Conservation (phyloP, 192 early-diverging fungal species). For the Rhizophagus clarus region DNA sequence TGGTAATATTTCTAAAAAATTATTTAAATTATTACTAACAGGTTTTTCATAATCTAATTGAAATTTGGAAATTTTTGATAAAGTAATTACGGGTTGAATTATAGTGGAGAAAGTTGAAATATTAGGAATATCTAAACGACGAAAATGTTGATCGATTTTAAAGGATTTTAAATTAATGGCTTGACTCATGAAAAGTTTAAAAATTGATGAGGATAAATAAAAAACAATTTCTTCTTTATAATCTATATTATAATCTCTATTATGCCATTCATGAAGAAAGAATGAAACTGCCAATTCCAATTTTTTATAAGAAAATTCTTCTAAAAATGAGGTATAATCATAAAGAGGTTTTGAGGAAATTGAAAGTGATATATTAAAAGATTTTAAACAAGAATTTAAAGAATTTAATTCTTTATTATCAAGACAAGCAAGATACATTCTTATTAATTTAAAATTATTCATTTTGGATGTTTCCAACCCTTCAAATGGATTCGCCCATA, state of each 20-base stretch:
- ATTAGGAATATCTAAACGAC: slow-evolving; percentile 5
- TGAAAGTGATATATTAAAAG: not conserved
- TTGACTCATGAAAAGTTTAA: slow-evolving; percentile 1
- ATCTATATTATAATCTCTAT: not conserved
- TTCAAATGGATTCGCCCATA: slow-evolving; percentile 16
- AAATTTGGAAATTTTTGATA: not conserved
- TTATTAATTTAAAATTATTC: slow-evolving; percentile 2
- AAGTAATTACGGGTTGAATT: not conserved
- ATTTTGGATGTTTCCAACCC: not conserved
- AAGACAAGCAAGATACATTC: slow-evolving; percentile 3
- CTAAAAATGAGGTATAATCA: not conserved
- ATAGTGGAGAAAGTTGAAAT: not conserved
- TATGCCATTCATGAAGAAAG: slow-evolving; percentile 6
- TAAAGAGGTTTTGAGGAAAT: not conserved
- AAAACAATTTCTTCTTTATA: not conserved
- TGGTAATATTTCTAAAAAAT: not conserved
- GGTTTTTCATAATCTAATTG: not conserved
- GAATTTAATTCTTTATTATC: not conserved
- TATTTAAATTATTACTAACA: not conserved
- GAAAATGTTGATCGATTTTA: slow-evolving; percentile 4
- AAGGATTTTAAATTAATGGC: not conserved
- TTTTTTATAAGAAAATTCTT: slow-evolving; percentile 20
- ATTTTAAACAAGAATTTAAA: slow-evolving; percentile 1
- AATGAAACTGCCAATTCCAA: not conserved
- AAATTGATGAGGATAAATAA: not conserved